Evolutionary conservation across 2,329 filamentous ascomycete genomes (phyloP), one percentile per base, ranked within the genome.

Genomic region (Cladobotryum mycophilum): DNA sequence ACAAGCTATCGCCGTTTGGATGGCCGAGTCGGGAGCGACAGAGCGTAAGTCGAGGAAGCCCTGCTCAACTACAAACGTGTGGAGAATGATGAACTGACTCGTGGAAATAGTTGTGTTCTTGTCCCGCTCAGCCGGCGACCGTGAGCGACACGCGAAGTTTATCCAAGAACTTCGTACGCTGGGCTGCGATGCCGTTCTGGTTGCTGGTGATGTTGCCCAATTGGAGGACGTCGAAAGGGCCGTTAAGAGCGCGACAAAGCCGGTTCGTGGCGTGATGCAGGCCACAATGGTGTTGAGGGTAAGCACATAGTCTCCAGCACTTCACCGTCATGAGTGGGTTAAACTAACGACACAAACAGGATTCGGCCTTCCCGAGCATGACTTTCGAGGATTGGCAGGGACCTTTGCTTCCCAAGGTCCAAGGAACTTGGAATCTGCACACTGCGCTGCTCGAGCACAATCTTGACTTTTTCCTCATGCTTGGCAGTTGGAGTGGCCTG

Each of bases 191-290:
- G 60, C 62, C 1, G 52, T 47, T 4, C 60, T 64, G 1, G 60
- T 68, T n/a, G 48, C 57, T 2, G 70, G 70, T 35, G 65, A 66
- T 54, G 64, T 73, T 5, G 58, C 58, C 1, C 45, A 54, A 7
- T 46, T 51, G n/a, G 53, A 55, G 0, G 62, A 67, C 6, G 64
- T 72, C 1, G 45, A 59, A 7, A 54, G 48, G 1, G 58, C 61
- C 3, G 51, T 65, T 1, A 44, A 43, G 4, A 45, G 25, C n/a
- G 52, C 53, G 36, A 25, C 57, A 15, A 35, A 55, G 52, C 67
- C 70, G 4, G 61, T 74, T 15, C 59, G 63, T 14, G 71, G 71
- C 43, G 60, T 73, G n/a, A 58, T 75, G 6, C 71, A 74, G 45
- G 57, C 61, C 11, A 64, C 71, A 9, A 71, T 74, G 69, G 67